These are phyloP conservation scores for Calonectria fujianensis DNA, from an alignment of 2,329 filamentous ascomycete species.

Conservation along the genomic window DNA sequence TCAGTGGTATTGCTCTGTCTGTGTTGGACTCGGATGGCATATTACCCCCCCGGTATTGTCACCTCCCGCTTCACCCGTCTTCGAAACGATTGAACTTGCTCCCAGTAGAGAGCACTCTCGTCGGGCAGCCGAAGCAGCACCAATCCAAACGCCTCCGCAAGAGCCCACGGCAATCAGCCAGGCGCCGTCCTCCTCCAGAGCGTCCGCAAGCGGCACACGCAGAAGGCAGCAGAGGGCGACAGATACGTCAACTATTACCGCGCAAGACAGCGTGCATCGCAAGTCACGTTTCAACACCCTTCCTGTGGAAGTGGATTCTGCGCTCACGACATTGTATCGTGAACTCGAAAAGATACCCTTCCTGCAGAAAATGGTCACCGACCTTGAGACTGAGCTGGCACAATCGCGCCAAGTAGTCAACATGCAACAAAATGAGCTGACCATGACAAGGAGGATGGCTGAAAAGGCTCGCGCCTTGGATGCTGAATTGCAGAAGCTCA, in stretches of 20 bases:
- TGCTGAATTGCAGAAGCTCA: not conserved
- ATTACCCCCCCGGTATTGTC: not conserved
- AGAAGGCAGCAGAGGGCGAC: not conserved
- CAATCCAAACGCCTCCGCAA: not conserved
- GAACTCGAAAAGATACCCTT: conserved; percentile 7
- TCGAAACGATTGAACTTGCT: not conserved
- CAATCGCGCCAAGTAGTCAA: not conserved
- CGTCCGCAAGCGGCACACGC: not conserved
- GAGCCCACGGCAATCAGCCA: not conserved
- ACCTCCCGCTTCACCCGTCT: not conserved
- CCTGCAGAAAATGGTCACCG: not conserved
- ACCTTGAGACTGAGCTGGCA: conserved; percentile 4
- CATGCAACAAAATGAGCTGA: conserved; percentile 2
- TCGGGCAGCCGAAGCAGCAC: no score
- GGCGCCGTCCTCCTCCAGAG: not conserved
- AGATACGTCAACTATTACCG: not conserved
- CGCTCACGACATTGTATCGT: not conserved
- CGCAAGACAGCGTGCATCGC: not conserved
- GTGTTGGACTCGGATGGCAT: not conserved
- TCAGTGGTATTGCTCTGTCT: not conserved
- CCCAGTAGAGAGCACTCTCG: not conserved
- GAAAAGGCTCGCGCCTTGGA: not conserved
- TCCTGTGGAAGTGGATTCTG: conserved; percentile 4
- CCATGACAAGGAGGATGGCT: not conserved
- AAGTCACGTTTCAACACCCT: not conserved